Evolutionary conservation across 2,329 filamentous ascomycete species (phyloP).

Genomic region (Trichoderma atrobrunneum): DNA sequence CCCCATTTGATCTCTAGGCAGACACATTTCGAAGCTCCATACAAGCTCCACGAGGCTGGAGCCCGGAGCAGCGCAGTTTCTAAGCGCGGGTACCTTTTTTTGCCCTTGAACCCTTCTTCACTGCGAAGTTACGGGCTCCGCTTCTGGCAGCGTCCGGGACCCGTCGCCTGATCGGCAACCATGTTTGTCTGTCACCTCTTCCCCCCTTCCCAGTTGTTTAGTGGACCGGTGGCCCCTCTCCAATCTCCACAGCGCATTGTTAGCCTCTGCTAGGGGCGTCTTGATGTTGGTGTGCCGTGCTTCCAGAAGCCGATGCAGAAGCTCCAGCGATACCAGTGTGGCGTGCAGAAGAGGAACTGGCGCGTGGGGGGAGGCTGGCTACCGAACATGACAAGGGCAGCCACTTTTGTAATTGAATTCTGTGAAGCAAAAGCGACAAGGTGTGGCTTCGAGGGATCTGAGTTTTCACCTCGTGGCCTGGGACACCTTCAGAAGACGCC

Average conservation of each 20-base stretch:
- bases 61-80: not conserved
- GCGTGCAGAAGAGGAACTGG: not conserved
- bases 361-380: constrained; percentile 14
- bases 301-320: constrained; percentile 22
- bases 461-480: not conserved
- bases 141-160: constrained; percentile 12
- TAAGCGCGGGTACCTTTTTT: not conserved
- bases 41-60: constrained; percentile 14
- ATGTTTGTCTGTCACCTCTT: not conserved
- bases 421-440: constrained; percentile 10
- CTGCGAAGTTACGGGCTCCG: constrained; percentile 3
- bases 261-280: constrained; percentile 5
- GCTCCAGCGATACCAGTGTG: not conserved
- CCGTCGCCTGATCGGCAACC: constrained; percentile 15
- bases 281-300: constrained; percentile 18
- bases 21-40: constrained; percentile 17
- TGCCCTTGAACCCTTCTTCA: not conserved
- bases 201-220: not conserved
- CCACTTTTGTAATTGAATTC: constrained; percentile 19
- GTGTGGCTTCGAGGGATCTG: not conserved
- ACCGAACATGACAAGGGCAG: not conserved
- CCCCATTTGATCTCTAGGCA: constrained; percentile 18
- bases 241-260: not conserved
- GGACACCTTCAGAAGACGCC: not conserved
- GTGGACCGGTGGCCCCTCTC: not conserved